These are phyloP conservation scores for Wallacemonas sp. DNA, from an alignment of 208 protist species.

Conservation along the genomic window DNA sequence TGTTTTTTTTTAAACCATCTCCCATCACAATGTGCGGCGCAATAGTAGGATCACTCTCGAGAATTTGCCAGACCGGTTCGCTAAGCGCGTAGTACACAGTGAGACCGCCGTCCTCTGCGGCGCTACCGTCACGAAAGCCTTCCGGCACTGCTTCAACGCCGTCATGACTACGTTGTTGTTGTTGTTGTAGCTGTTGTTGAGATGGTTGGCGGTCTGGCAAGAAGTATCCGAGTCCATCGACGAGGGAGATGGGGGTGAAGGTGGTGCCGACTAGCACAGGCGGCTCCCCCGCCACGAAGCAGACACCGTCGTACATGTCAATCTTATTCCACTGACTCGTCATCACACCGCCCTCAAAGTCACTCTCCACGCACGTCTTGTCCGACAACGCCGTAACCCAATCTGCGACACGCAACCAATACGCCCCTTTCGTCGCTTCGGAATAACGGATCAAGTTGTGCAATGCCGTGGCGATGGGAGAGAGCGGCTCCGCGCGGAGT, in stretches of 20 bases:
- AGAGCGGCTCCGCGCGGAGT: conserved; percentile 12
- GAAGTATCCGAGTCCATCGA: conserved; percentile 30
- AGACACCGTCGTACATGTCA: conserved; percentile 19
- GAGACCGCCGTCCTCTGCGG: not conserved
- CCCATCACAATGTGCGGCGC: not conserved
- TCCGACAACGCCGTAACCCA: conserved; percentile 26
- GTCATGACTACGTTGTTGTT: not conserved
- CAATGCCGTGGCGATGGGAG: conserved; percentile 10
- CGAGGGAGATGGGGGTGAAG: conserved; percentile 28
- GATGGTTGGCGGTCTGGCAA: conserved; percentile 17
- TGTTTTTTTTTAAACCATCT: not conserved
- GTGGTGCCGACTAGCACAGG: conserved; percentile 22
- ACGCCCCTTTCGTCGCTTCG: not conserved
- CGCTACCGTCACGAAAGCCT: no score
- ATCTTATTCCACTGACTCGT: conserved; percentile 33
- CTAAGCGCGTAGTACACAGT: conserved; percentile 17
- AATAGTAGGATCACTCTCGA: conserved; percentile 14
- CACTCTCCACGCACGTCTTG: conserved; percentile 16
- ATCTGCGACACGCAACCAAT: conserved; percentile 1
- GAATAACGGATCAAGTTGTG: conserved; percentile 17
- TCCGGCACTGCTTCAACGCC: not conserved
- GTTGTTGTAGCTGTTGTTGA: not conserved
- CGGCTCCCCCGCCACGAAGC: conserved; percentile 10
- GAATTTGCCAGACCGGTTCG: conserved; percentile 11
- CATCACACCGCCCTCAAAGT: conserved; percentile 26